Percentiles rank a stretch among this genome's conserved stretches.
These are phyloP conservation scores for Marasmius oreades DNA, from an alignment of 1,284 basidiomycete genomes.

Conservation along the genomic window DNA sequence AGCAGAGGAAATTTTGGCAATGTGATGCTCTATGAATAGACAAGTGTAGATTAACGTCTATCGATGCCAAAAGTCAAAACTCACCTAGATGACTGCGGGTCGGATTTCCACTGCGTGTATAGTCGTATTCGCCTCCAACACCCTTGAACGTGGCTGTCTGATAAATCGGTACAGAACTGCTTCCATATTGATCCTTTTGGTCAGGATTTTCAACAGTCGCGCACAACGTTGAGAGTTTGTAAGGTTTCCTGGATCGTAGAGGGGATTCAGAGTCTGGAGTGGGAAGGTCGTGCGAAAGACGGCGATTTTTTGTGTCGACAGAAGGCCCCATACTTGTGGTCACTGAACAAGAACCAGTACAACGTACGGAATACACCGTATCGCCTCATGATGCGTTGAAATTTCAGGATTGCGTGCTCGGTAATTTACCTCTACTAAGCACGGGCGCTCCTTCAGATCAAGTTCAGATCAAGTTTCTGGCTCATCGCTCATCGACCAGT, in stretches of 20 bases:
- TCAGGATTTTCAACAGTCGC: constrained; percentile 87
- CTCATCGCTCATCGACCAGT: no score
- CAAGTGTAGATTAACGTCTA: neutral
- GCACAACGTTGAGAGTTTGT: constrained; percentile 82
- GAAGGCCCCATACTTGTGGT: constrained; percentile 19
- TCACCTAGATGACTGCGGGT: constrained; percentile 91
- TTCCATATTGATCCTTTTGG: constrained; percentile 95
- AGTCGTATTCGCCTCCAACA: constrained; percentile 87
- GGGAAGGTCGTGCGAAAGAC: constrained; percentile 42
- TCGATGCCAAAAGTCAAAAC: constrained; percentile 22
- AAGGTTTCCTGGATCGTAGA: constrained; percentile 59
- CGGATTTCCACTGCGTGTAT: constrained; percentile 94
- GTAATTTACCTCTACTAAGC: neutral
- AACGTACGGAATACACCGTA: neutral
- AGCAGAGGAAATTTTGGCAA: constrained; percentile 92
- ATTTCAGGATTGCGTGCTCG: constrained; percentile 8
- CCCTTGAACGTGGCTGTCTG: constrained; percentile 99
- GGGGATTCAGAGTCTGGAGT: constrained; percentile 80
- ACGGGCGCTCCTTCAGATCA: no score
- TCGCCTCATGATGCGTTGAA: neutral
- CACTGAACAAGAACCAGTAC: constrained; percentile 13
- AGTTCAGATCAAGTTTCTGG: no score
- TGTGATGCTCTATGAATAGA: constrained; percentile 73
- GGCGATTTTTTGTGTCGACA: constrained; percentile 15
- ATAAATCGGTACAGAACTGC: constrained; percentile 95